These are phyloP conservation scores for Paulownia fortunei DNA, from an alignment of 257 asterid species.

Conservation along the genomic window DNA sequence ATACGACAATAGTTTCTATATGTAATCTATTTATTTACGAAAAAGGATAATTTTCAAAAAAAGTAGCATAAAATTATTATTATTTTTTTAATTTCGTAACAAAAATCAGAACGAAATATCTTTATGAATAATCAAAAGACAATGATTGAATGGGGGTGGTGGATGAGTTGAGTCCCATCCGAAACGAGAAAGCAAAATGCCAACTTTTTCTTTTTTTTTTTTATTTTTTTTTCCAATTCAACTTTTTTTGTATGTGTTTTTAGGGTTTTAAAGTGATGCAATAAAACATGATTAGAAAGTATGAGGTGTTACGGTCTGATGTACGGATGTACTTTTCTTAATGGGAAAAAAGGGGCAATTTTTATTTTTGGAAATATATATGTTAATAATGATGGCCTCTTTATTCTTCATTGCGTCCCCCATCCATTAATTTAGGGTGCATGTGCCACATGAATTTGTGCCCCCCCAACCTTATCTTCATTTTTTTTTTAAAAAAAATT, in stretches of 20 bases:
- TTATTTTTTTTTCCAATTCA: background rate
- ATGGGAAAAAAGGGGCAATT: background rate
- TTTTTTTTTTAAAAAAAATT: background rate
- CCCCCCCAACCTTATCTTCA: slow-evolving; percentile 19
- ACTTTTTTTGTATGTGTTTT: background rate
- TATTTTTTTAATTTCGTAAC: too few species aligned
- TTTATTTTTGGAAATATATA: background rate
- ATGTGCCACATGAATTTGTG: slow-evolving; percentile 29
- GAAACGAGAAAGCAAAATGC: too few species aligned
- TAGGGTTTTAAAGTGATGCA: background rate
- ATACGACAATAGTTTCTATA: too few species aligned
- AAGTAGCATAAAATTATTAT: too few species aligned
- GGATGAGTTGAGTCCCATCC: too few species aligned
- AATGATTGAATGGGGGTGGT: background rate
- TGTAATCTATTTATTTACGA: too few species aligned
- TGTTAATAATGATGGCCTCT: too few species aligned
- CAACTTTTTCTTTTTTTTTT: background rate
- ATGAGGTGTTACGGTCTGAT: slow-evolving; percentile 35
- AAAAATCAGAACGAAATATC: background rate
- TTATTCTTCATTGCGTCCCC: background rate
- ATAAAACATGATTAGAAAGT: background rate
- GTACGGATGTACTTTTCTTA: slow-evolving; percentile 34
- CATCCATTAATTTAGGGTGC: slow-evolving; percentile 10
- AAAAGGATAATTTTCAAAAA: too few species aligned
- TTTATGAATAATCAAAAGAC: too few species aligned